Evolutionary conservation across 164 flowering plant species (phyloP), one percentile per base, ranked within the genome.

Genomic region (Sedum album): DNA sequence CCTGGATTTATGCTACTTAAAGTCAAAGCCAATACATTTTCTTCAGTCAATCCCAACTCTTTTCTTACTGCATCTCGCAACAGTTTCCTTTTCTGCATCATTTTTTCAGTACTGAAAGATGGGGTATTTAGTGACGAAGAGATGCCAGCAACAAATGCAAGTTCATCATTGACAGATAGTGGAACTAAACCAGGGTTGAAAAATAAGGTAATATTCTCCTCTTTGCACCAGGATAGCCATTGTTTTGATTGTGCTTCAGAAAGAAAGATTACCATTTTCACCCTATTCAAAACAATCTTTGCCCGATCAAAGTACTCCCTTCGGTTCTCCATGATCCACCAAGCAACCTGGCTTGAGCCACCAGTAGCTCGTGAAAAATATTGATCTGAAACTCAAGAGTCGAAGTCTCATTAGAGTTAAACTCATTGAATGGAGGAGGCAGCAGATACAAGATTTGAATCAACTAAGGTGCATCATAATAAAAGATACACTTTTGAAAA

Each of bases 281-380:
- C 97, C 70, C 82, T 82, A 73, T 82, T 75, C 25, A 94, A 85
- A 60, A 90, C 83, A 70, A 63, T 75, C 78, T 88, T 94, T 67
- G 96, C 71, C 35, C 92, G 87, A 71, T 91, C 82, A 79, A 94
- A 94, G 74, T 91, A 94, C 74, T 92, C 97, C 72, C 85, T 68
- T 68, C 96, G 79, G 72, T 92, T 95, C 79, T 92, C 99, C 99
- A 95, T 92, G 72, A 95, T 92, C 99, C 99, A 95, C 99, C 99
- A 95, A 67, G 80, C 86, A 73, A 92, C 80, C 75, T 92, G 96
- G 79, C 81, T 83, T 60, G 88, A 86, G 63, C 94, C 92, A 71
- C 90, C 85, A 23, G 87, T 76, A 73, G 76, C 85, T 70, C 75
- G 87, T 21, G 75, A 80, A 65, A 84, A 79, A 74, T 95, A 95